Base-by-base conservation (phyloP, 2,329 filamentous ascomycete genomes). In the Bertia moriformis region DNA sequence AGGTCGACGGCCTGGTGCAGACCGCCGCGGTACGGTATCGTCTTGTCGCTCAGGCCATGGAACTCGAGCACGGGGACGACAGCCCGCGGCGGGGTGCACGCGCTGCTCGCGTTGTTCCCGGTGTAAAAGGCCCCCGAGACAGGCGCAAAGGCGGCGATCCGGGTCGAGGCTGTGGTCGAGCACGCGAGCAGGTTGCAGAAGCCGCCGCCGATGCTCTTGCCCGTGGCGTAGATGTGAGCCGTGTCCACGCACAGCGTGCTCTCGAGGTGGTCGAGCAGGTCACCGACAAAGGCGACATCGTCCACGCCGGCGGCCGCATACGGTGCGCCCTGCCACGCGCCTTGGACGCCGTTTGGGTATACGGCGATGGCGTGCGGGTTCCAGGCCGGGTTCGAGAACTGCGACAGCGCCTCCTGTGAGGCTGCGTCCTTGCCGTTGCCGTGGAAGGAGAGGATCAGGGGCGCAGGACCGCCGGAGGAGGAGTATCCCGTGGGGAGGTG, bases 201-300 rank as follows among this genome's bases (percentile, higher is more conserved):
- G 10, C 62, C 70, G 2, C 66, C 72, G 4, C 69, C 71, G 37
- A 74, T 72, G 45, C 60, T 72, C 46, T 74, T 72, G 36, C 65
- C 66, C 1, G 58, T 57, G 12, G 59, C 59, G 43, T 67, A 70
- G 33, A 70, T 52, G 5, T 57, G 58, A 3, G 48, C 46, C 2
- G 51, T 43, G 42, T 69, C 61, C 43, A 71, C 56, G 48, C 66
- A 70, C 47, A 63, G 64, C 3, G 48, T 47, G 7, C 49, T 42
- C 39, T 57, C 47, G 10, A 69, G 45, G 19, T 61, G 46, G 13
- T 51, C 46, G 19, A 66, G 48, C 14, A 69, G 54, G 40, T 65
- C 60, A 3, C 58, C 45, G 15, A 57, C 63, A 48, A 67, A 69
- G 7, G 50, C 50, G 3, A 66, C 48, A 42, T 70, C 66, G 43